Evolutionary conservation across 768 basidiomycete species (phyloP).

Genomic region (Porpolomopsis calyptriformis): DNA sequence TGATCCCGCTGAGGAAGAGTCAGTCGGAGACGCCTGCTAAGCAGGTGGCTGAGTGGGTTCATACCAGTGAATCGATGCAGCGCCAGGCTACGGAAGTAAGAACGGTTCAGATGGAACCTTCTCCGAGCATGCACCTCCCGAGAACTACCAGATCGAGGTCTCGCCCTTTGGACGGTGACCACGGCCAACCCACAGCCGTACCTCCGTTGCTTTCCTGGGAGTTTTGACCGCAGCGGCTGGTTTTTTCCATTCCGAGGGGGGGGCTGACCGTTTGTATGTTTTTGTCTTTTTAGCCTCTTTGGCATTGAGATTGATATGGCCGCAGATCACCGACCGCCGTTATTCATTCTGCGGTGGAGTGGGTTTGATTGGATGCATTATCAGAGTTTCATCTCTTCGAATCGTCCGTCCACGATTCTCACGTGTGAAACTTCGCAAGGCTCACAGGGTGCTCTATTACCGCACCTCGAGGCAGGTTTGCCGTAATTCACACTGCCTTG

Average conservation of each 20-base stretch:
- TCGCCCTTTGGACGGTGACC: too few species aligned
- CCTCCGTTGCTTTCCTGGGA: too few species aligned
- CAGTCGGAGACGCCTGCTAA: slow-evolving; percentile 1
- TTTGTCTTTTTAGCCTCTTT: background rate
- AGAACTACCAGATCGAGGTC: background rate
- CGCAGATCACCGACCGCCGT: too few species aligned
- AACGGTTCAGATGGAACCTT: slow-evolving; percentile 45
- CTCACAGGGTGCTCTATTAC: too few species aligned
- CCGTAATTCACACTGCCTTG: too few species aligned
- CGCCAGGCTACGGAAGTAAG: slow-evolving; percentile 27
- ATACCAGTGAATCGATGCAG: background rate
- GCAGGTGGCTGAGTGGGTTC: background rate
- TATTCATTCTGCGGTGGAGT: too few species aligned
- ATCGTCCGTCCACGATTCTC: too few species aligned
- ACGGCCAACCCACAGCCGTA: too few species aligned
- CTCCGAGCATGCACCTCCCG: slow-evolving; percentile 42
- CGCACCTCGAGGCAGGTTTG: too few species aligned
- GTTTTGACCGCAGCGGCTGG: background rate
- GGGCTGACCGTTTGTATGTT: background rate
- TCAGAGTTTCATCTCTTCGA: too few species aligned
- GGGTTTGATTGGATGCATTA: too few species aligned
- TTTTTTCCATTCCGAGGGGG: background rate
- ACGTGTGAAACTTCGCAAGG: too few species aligned
- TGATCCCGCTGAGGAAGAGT: background rate
- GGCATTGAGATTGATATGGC: background rate